Percentiles rank a stretch among this genome's conserved stretches.
Evolutionary conservation across 2,329 filamentous ascomycete species (phyloP).

Genomic region (Hymenoscyphus repandus): DNA sequence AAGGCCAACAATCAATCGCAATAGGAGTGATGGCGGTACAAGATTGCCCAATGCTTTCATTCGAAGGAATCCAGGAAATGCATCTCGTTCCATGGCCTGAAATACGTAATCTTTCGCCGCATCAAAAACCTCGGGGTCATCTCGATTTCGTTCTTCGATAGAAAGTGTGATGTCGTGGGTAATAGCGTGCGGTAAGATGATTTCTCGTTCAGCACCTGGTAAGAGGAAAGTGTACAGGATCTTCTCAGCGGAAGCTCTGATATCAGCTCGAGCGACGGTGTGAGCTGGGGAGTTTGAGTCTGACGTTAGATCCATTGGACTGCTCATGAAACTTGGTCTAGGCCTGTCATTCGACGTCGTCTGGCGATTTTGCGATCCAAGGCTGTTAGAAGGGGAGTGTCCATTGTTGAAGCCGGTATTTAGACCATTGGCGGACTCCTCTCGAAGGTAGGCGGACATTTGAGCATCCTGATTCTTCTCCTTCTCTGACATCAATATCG

Average conservation of each 20-base stretch:
- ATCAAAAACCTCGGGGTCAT: slow-evolving; percentile 96
- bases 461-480: slow-evolving; percentile 80
- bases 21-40: slow-evolving; percentile 82
- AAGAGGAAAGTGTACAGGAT: slow-evolving; percentile 97
- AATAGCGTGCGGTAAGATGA: slow-evolving; percentile 84
- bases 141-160: slow-evolving; percentile 85
- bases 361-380: slow-evolving; percentile 36
- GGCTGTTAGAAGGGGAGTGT: slow-evolving; percentile 47
- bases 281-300: slow-evolving; percentile 81
- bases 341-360: slow-evolving; percentile 43
- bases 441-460: slow-evolving; percentile 83
- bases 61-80: slow-evolving; percentile 93
- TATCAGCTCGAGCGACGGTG: slow-evolving; percentile 81
- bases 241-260: slow-evolving; percentile 91
- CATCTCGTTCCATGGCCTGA: slow-evolving; percentile 98
- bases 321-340: slow-evolving; percentile 53
- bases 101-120: slow-evolving; percentile 98
- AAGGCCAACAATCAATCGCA: slow-evolving; percentile 79
- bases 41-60: slow-evolving; percentile 95
- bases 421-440: slow-evolving; percentile 50
- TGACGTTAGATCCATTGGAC: slow-evolving; percentile 56
- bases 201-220: slow-evolving; percentile 92
- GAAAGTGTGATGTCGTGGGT: slow-evolving; percentile 78
- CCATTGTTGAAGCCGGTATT: slow-evolving; percentile 44
- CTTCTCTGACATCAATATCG: slow-evolving; percentile 61